Percentiles rank a stretch among this genome's conserved stretches.
phyloP scores from a whole-genome alignment of 1,284 basidiomycete species.

The Volvariella surrecta region DNA sequence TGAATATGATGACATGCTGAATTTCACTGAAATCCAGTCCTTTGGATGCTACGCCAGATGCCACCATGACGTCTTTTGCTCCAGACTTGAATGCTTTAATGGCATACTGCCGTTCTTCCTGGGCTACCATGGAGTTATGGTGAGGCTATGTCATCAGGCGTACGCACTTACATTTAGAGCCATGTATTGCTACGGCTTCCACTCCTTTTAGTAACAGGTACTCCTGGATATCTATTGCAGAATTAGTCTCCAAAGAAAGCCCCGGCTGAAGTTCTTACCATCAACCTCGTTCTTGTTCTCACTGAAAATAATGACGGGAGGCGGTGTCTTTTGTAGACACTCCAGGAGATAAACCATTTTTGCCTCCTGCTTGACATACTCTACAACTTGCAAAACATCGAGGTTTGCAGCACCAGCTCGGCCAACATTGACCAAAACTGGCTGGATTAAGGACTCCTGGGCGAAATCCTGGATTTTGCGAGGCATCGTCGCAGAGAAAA shows the following conservation, averaged over 20 bases:
- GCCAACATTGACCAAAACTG: slow-evolving; percentile 94
- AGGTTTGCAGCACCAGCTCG: slow-evolving; percentile 96
- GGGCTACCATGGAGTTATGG: slow-evolving; percentile 43
- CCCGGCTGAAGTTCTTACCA: slow-evolving; percentile 37
- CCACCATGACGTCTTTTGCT: slow-evolving; percentile 98
- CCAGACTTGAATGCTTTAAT: slow-evolving; percentile 97
- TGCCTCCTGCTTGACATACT: slow-evolving; percentile 98
- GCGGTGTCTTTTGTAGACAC: slow-evolving; percentile 96
- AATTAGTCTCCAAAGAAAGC: slow-evolving; percentile 6
- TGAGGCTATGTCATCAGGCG: neutral
- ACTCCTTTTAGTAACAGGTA: slow-evolving; percentile 95
- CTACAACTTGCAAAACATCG: slow-evolving; percentile 95
- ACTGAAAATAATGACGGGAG: slow-evolving; percentile 96
- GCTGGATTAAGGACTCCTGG: slow-evolving; percentile 87
- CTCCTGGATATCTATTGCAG: slow-evolving; percentile 86
- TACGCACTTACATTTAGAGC: slow-evolving; percentile 74
- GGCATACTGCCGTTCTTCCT: slow-evolving; percentile 98
- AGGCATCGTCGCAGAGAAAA: slow-evolving; percentile 99
- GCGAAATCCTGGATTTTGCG: slow-evolving; percentile 99
- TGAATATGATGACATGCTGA: slow-evolving; percentile 95
- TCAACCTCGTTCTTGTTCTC: slow-evolving; percentile 99
- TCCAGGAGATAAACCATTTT: slow-evolving; percentile 99
- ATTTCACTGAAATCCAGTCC: slow-evolving; percentile 98
- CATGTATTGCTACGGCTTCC: slow-evolving; percentile 98
- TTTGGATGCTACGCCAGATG: slow-evolving; percentile 94